Evolutionary conservation across 2,329 filamentous ascomycete species (phyloP), one percentile per base, ranked within the genome.

Genomic region (Aciculosporium take): DNA sequence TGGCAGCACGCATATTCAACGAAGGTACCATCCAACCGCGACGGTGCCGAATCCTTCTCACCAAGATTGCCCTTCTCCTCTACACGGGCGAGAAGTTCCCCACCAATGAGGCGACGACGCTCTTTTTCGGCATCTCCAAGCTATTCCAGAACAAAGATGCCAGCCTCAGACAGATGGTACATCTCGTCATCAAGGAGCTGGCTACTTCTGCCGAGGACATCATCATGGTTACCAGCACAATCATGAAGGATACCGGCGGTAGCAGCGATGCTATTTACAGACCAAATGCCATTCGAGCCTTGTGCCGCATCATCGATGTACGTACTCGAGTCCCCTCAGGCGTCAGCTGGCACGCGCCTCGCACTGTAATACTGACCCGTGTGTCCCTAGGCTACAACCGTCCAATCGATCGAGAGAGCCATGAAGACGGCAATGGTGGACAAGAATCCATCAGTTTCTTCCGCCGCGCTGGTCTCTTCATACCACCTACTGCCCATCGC

Each of bases 361-460:
- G 9, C 20, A 15, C 8, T 13, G 12, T 13, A 3, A 33, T 27
- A 25, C 44, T 43, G 34, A 43, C 37, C 10, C 20, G 12, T 8
- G 12, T 37, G 5, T 31, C 37, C 21, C 21, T 47, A 94, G 81
- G 85, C 84, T 48, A 89, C 86, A 10, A 96, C 88, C 36, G 91
- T 96, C 38, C 89, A 95, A 68, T 89, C 87, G 47, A 96, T 98
- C 59, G 91, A 98, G 64, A 84, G 91, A 63, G 82, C 94, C 45
- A 93, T 98, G 75, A 98, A 98, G 72, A 96, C 91, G 17, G 91
- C 89, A 43, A 96, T 98, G 59, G 91, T 98, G 61, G 91, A 98
- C 71, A 95, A 95, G 72, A 95, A 88, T 55, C 89, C 91, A 28
- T 95, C 89, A 2, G 91, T 98, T 25, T 91, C 89, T 45, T 96